phyloP scores from a whole-genome alignment of 148 eudicot species.

The Rhododendron vialii region DNA sequence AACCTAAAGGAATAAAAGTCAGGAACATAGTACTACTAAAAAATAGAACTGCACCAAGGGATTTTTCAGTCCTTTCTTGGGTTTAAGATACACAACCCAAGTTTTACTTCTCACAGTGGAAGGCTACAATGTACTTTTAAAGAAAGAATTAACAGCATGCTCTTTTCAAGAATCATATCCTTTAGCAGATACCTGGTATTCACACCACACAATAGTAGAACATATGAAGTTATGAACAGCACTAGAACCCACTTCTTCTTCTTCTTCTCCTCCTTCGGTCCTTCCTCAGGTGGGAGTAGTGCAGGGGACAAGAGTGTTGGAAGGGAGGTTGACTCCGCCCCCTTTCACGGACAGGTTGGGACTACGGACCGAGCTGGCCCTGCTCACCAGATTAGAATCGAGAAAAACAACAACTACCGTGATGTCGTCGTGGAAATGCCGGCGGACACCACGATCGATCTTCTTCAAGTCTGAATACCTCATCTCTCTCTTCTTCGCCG shows the following conservation, averaged over 20 bases:
- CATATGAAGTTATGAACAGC: constrained; percentile 8
- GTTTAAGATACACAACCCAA: constrained; percentile 18
- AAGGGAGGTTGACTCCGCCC: constrained; percentile 40
- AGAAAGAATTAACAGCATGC: constrained; percentile 17
- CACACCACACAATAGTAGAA: constrained; percentile 26
- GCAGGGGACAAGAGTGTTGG: constrained; percentile 52
- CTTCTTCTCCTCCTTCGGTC: background rate
- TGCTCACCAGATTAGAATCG: constrained; percentile 71
- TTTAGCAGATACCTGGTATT: constrained; percentile 30
- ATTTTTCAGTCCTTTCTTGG: constrained; percentile 13
- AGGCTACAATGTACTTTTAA: constrained; percentile 20
- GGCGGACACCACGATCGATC: constrained; percentile 83
- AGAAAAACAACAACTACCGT: constrained; percentile 70
- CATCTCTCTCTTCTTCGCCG: constrained; percentile 91
- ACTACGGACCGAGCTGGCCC: constrained; percentile 46
- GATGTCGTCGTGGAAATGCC: constrained; percentile 92
- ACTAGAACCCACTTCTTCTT: background rate
- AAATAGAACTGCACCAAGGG: constrained; percentile 7
- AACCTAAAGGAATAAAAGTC: background rate
- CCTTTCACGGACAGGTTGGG: constrained; percentile 58
- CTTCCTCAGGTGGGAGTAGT: constrained; percentile 10
- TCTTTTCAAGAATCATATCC: constrained; percentile 14
- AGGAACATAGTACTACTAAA: background rate
- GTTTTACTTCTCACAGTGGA: constrained; percentile 18
- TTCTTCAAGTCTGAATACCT: constrained; percentile 84